These are phyloP conservation scores for Suhomyces sp. DNA, from an alignment of 805 yeast species.

Conservation along the genomic window DNA sequence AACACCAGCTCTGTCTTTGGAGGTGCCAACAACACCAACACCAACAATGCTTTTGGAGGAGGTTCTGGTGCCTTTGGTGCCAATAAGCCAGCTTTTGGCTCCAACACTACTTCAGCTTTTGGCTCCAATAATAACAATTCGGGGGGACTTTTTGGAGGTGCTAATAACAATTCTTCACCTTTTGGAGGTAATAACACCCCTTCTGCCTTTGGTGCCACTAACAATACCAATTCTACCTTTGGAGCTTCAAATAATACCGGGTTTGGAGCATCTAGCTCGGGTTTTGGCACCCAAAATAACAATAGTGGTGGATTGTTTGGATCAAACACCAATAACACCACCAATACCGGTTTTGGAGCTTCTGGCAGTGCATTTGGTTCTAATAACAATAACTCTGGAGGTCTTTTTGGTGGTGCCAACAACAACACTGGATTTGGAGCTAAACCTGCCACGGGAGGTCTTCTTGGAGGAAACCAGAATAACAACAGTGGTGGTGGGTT, in stretches of 20 bases:
- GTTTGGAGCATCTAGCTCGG: slow-evolving; percentile 19
- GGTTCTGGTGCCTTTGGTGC: slow-evolving; percentile 23
- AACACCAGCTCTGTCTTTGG: slow-evolving; percentile 16
- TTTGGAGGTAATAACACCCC: slow-evolving; percentile 17
- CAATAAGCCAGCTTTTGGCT: slow-evolving; percentile 13
- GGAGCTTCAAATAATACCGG: slow-evolving; percentile 14
- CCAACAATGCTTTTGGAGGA: slow-evolving; percentile 4
- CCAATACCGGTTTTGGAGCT: slow-evolving; percentile 2
- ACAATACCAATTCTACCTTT: slow-evolving; percentile 9
- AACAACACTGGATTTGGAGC: slow-evolving; percentile 4
- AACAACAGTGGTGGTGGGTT: slow-evolving; percentile 16
- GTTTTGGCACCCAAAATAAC: slow-evolving; percentile 10
- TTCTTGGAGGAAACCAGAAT: slow-evolving; percentile 17
- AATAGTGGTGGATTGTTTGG: slow-evolving; percentile 12
- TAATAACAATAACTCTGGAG: slow-evolving; percentile 13
- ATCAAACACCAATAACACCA: slow-evolving; percentile 11
- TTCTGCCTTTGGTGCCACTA: slow-evolving; percentile 9
- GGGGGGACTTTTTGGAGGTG: slow-evolving; percentile 41
- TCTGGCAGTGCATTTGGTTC: slow-evolving; percentile 12
- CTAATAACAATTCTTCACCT: slow-evolving; percentile 13
- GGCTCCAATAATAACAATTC: slow-evolving; percentile 6
- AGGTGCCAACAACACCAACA: slow-evolving; percentile 9
- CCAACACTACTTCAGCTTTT: slow-evolving; percentile 6
- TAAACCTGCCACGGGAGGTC: slow-evolving; percentile 14
- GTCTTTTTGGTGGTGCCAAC: slow-evolving; percentile 24